Conservation (phyloP, 2,329 filamentous ascomycete genomes). For the Fusarium multiceps region DNA sequence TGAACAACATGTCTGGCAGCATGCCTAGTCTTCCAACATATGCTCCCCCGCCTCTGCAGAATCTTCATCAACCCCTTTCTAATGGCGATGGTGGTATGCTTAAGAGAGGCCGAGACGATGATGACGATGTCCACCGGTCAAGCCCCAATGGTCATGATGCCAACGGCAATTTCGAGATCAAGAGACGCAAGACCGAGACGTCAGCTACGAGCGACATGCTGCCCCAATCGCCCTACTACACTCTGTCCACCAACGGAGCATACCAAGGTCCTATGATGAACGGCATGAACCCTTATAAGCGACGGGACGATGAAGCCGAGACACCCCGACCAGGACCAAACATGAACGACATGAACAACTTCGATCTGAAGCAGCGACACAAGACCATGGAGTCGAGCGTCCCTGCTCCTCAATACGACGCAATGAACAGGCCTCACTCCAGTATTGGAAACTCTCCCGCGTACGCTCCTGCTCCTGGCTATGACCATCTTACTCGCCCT, state of each 20-base stretch:
- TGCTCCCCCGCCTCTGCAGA: constrained; percentile 64
- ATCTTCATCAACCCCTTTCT: constrained; percentile 46
- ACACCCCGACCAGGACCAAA: constrained; percentile 70
- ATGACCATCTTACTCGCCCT: constrained; percentile 23
- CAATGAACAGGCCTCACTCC: constrained; percentile 61
- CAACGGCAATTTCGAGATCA: constrained; percentile 69
- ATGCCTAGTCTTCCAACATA: constrained; percentile 70
- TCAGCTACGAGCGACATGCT: constrained; percentile 43
- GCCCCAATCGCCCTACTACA: constrained; percentile 23
- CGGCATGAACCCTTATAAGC: constrained; percentile 61
- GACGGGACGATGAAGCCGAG: constrained; percentile 70
- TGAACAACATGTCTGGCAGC: constrained; percentile 70
- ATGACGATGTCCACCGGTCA: constrained; percentile 51
- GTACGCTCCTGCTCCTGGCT: constrained; percentile 20
- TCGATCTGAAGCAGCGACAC: constrained; percentile 81
- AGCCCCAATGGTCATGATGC: constrained; percentile 56
- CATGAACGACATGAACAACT: constrained; percentile 54
- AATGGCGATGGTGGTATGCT: constrained; percentile 68
- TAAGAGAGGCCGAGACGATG: constrained; percentile 67
- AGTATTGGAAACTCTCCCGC: constrained; percentile 54
- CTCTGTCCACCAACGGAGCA: constrained; percentile 9
- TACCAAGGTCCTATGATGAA: constrained; percentile 65
- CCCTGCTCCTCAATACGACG: constrained; percentile 62
- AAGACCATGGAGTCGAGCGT: constrained; percentile 76
- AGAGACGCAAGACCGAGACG: constrained; percentile 80